Conservation (phyloP, 495 filamentous ascomycete species). For the Hypoxylon lienhwacheense region DNA sequence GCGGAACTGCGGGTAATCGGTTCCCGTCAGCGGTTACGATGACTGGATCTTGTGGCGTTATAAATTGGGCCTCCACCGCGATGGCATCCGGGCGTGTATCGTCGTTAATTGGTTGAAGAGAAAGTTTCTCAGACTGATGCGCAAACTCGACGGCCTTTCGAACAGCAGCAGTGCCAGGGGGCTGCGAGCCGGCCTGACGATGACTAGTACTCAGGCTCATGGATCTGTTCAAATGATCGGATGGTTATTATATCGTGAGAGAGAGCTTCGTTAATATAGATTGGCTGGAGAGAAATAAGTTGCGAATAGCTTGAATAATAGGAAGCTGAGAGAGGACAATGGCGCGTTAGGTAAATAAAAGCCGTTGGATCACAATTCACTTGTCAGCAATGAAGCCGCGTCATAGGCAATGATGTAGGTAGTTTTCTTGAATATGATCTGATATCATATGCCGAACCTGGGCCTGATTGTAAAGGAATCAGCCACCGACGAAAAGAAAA, state of each 20-base stretch:
- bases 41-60: conserved; percentile 72
- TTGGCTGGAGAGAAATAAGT: neutral
- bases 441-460: conserved; percentile 7
- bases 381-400: conserved; percentile 23
- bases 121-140: conserved; percentile 64
- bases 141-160: conserved; percentile 45
- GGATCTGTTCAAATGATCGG: neutral
- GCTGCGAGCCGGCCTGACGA: conserved; percentile 6
- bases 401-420: no score
- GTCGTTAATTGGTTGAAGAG: conserved; percentile 40
- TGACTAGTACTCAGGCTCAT: conserved; percentile 20
- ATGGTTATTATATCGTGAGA: neutral
- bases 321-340: conserved; percentile 1
- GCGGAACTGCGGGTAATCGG: conserved; percentile 64
- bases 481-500: conserved; percentile 30
- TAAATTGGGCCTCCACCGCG: conserved; percentile 65
- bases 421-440: neutral
- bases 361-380: neutral
- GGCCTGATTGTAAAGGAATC: conserved; percentile 15
- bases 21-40: conserved; percentile 66
- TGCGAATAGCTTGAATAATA: neutral
- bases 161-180: conserved; percentile 9
- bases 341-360: neutral
- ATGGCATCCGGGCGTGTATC: conserved; percentile 41
- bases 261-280: neutral